Evolutionary conservation across 2,329 filamentous ascomycete species (phyloP), one percentile per base, ranked within the genome.

Genomic region (Metarhizium sp.): DNA sequence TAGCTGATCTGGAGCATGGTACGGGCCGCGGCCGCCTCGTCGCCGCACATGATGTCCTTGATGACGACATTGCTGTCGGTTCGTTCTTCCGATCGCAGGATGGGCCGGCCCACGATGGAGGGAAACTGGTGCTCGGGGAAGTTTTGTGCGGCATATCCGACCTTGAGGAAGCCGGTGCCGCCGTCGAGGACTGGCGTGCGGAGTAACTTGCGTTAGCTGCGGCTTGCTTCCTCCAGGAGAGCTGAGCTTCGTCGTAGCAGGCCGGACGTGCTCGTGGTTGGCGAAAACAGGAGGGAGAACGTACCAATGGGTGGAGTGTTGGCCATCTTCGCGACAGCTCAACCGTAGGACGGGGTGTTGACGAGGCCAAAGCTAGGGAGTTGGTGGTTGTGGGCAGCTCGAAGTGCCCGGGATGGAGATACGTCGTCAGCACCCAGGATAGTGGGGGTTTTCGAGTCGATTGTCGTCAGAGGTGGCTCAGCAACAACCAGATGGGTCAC

Each of bases 1-100:
- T 99, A 99, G 73, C 88, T 95, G 69, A 99, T 95, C 74, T 99
- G 94, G 59, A 99, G 85, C 91, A 96, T 96, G 59, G 89, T 96
- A 67, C 94, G 86, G 62, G 94, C 92, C 54, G 91, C 91, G 16
- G 94, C 92, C 51, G 94, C 94, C 76, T 99, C 92, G 76, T 99
- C 94, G 71, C 94, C 94, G 75, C 92, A 97, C 94, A 99, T 99
- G 71, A 99, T 96, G 77, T 99, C 94, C 81, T 96, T 97, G 74
- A 84, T 87, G 73, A 82, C 86, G 77, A 82, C 65, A 68, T 81
- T 75, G 68, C 73, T 76, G 69, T 76, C 75, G 64, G 78, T 79
- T 69, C 81, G 80, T 75, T 99, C 94, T 79, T 99, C 94, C 59
- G 92, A 92, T 75, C 94, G 90, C 68, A 99, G 83, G 74, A 99